A percentile compares a stretch with the other conserved stretches of the same genome.
These are phyloP conservation scores for Entomortierella parvispora DNA, from an alignment of 192 early-diverging fungal species.

Conservation along the genomic window DNA sequence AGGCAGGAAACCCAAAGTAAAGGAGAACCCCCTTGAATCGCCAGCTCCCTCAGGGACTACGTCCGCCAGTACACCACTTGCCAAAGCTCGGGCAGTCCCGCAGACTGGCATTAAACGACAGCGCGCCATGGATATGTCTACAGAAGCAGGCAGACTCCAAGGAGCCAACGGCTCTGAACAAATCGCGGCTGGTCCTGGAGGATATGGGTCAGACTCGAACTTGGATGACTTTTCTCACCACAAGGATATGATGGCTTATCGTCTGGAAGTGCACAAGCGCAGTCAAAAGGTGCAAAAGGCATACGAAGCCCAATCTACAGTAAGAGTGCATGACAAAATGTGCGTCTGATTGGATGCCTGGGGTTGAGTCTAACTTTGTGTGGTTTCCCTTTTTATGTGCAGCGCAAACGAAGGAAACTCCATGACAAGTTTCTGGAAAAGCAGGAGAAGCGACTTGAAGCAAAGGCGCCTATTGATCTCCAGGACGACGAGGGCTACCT, in stretches of 20 bases:
- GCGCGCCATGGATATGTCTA: conserved; percentile 2
- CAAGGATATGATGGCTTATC: conserved; percentile 44
- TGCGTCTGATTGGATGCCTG: background rate
- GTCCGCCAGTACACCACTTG: too few relatives aligned
- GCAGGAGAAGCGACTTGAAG: conserved; percentile 36
- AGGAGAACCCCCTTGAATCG: conserved; percentile 27
- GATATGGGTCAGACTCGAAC: conserved; percentile 17
- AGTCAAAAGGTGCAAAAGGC: conserved; percentile 45
- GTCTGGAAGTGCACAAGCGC: conserved; percentile 45
- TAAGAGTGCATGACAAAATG: conserved; percentile 3
- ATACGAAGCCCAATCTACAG: conserved; percentile 37
- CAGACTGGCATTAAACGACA: conserved; percentile 22
- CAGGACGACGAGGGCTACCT: conserved; percentile 38
- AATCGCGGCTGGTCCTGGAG: background rate
- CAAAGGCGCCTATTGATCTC: background rate
- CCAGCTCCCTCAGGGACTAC: background rate
- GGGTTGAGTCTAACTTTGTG: background rate
- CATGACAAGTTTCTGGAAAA: conserved; percentile 47
- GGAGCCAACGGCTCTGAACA: background rate
- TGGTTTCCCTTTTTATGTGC: background rate
- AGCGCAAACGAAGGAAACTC: conserved; percentile 48
- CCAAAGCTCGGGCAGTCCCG: background rate
- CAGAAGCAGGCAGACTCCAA: background rate
- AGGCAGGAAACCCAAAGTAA: conserved; percentile 42
- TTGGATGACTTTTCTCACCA: conserved; percentile 35